Evolutionary conservation across 1,284 basidiomycete genomes (phyloP).

Genomic region (Cystobasidium sp.): DNA sequence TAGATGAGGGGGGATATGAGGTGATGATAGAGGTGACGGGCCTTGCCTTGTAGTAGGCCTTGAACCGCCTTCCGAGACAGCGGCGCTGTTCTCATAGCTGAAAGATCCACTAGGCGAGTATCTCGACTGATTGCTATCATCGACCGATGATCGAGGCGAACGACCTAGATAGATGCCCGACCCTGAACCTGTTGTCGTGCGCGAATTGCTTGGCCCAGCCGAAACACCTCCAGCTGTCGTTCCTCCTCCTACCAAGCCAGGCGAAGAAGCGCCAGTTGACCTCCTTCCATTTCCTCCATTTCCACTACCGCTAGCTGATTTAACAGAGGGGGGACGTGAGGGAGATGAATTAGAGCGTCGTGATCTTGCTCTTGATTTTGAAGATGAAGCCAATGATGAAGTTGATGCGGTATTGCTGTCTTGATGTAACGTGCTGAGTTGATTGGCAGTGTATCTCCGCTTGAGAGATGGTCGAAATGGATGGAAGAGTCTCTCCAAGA

Average conservation of each 20-base stretch:
- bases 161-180: neutral
- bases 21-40: conserved; percentile 12
- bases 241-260: neutral
- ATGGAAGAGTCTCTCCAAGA: conserved; percentile 29
- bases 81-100: neutral
- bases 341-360: conserved; percentile 7
- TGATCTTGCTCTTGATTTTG: conserved; percentile 12
- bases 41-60: neutral
- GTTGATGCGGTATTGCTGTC: conserved; percentile 2
- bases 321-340: conserved; percentile 10
- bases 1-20: neutral
- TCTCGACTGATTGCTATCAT: conserved; percentile 10
- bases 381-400: neutral
- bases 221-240: neutral
- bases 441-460: conserved; percentile 25
- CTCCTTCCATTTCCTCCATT: no score
- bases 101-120: conserved; percentile 16
- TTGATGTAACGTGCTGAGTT: conserved; percentile 4
- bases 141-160: conserved; percentile 1
- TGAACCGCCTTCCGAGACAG: neutral
- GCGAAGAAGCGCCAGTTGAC: neutral
- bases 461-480: conserved; percentile 35
- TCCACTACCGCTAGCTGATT: conserved; percentile 2
- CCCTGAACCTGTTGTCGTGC: neutral
- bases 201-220: no score